Evolutionary conservation across 257 asterid species (phyloP).

Genomic region (Anisodus tanguticus): DNA sequence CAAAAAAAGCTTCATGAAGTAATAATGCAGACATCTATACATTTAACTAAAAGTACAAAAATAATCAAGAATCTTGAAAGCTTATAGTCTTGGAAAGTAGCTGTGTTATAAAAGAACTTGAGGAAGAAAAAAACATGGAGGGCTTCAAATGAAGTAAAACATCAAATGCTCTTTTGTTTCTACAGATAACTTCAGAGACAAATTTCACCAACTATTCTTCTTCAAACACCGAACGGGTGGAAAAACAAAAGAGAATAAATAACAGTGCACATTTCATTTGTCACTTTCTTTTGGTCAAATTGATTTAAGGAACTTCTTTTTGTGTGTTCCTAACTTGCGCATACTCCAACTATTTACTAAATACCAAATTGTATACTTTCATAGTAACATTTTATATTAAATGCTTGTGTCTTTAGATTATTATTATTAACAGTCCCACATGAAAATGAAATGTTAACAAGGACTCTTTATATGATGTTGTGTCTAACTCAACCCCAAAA

Average conservation of each 20-base stretch:
- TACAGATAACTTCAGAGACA: background rate
- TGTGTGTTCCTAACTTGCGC: rapidly evolving
- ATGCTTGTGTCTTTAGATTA: no score
- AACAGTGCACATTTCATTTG: background rate
- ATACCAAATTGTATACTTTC: no score
- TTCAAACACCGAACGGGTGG: background rate
- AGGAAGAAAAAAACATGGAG: background rate
- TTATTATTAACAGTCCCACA: no score
- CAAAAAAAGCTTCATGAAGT: background rate
- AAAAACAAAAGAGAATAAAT: background rate
- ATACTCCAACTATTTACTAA: background rate
- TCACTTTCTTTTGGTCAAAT: background rate
- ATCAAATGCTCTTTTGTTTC: background rate
- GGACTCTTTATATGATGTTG: no score
- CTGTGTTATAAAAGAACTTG: background rate
- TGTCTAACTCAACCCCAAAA: no score
- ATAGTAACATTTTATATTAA: no score
- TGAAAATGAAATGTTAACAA: no score
- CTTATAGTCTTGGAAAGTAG: background rate
- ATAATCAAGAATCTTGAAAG: background rate
- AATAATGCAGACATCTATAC: background rate
- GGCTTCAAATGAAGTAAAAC: conserved; percentile 20
- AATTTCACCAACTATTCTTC: background rate
- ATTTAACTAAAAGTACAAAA: no score
- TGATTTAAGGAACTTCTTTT: background rate